Conservation (phyloP, 495 filamentous ascomycete species). For the Chaetomidium leptoderma region DNA sequence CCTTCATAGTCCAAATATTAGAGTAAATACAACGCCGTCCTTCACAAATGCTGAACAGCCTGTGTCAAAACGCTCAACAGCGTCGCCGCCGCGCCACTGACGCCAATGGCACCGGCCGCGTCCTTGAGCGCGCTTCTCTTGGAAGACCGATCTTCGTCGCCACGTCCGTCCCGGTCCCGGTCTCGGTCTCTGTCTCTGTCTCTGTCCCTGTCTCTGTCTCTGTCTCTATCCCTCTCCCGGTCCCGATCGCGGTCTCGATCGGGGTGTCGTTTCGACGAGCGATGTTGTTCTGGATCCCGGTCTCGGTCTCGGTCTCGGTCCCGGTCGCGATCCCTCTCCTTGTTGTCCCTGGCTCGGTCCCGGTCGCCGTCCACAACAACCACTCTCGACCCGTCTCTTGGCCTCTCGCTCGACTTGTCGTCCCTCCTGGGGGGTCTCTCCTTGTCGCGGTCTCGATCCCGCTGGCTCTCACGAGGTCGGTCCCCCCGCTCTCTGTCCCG, state of each 20-base stretch:
- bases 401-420: background rate
- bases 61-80: constrained; percentile 50
- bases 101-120: constrained; percentile 43
- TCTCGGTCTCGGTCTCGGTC: constrained; percentile 24
- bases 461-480: constrained; percentile 21
- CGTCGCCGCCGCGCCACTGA: constrained; percentile 50
- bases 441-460: too few relatives aligned
- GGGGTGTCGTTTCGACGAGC: background rate
- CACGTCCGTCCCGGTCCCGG: constrained; percentile 27
- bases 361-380: too few relatives aligned
- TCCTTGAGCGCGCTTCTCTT: constrained; percentile 40
- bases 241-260: constrained; percentile 22
- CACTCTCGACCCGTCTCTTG: constrained; percentile 15
- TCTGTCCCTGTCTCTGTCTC: constrained; percentile 18
- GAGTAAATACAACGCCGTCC: background rate
- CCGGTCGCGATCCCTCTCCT: constrained; percentile 29
- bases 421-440: background rate
- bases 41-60: constrained; percentile 38
- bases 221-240: constrained; percentile 19
- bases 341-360: constrained; percentile 25
- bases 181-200: constrained; percentile 31
- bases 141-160: constrained; percentile 25
- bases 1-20: constrained; percentile 2
- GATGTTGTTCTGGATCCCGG: background rate
- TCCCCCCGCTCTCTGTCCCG: constrained; percentile 15